A percentile compares a stretch with the other conserved stretches of the same genome.
These are phyloP conservation scores for Hippophae gyantsensis DNA, from an alignment of 306 rosid genomes.

Conservation along the genomic window DNA sequence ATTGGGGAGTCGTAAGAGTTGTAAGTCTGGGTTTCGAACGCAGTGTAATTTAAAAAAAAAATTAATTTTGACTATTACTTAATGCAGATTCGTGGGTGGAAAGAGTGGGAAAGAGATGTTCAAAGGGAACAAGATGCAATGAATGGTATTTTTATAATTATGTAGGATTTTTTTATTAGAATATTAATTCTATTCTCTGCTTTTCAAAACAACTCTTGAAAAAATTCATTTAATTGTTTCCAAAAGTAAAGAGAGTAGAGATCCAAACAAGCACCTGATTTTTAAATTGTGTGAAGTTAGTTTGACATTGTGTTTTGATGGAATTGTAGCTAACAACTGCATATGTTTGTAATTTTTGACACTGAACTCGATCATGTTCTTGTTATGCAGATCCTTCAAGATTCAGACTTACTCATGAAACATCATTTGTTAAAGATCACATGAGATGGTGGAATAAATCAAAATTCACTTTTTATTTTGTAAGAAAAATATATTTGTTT, in stretches of 20 bases:
- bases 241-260: too few relatives aligned
- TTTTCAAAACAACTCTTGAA: too few relatives aligned
- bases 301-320: background rate
- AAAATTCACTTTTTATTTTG: constrained; percentile 58
- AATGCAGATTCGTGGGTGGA: constrained; percentile 69
- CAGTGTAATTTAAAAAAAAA: background rate
- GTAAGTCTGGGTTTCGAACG: background rate
- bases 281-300: too few relatives aligned
- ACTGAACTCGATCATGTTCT: background rate
- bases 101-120: constrained; percentile 60
- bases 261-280: too few relatives aligned
- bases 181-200: background rate
- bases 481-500: constrained; percentile 1
- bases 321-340: background rate
- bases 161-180: too few relatives aligned
- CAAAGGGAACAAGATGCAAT: constrained; percentile 40
- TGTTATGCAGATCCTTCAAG: constrained; percentile 59
- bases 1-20: background rate
- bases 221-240: too few relatives aligned
- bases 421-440: constrained; percentile 78
- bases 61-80: background rate
- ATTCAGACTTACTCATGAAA: constrained; percentile 91
- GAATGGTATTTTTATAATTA: constrained; percentile 38
- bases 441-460: constrained; percentile 69
- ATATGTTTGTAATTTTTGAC: background rate